phyloP scores from a whole-genome alignment of 257 asterid species.

The Scutellaria baicalensis region DNA sequence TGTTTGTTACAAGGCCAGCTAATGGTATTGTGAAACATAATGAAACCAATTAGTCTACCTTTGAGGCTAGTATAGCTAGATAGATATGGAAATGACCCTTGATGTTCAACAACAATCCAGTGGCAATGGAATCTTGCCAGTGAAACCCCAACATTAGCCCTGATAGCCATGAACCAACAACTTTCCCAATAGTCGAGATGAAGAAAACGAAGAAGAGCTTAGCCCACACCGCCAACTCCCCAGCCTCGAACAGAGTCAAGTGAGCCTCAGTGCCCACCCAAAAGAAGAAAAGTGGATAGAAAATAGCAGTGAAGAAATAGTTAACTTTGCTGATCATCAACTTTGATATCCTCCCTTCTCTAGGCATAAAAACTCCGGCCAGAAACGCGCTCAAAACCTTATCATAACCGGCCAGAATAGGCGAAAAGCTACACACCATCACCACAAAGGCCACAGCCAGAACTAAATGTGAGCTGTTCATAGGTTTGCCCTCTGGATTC shows the following conservation, averaged over 20 bases:
- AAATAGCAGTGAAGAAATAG: slow-evolving; percentile 55
- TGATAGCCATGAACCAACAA: slow-evolving; percentile 54
- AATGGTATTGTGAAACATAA: too few species aligned
- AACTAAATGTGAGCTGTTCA: slow-evolving; percentile 80
- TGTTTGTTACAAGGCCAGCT: too few species aligned
- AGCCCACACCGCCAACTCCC: slow-evolving; percentile 38
- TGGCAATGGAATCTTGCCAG: slow-evolving; percentile 82
- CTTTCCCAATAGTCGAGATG: slow-evolving; percentile 55
- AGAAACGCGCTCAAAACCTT: slow-evolving; percentile 71
- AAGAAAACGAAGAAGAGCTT: slow-evolving; percentile 27
- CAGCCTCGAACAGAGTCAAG: slow-evolving; percentile 27
- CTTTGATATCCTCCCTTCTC: slow-evolving; percentile 81
- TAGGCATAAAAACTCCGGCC: slow-evolving; percentile 87
- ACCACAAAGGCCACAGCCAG: slow-evolving; percentile 64
- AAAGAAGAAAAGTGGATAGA: slow-evolving; percentile 76
- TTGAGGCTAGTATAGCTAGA: slow-evolving; percentile 53
- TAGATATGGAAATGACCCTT: slow-evolving; percentile 89
- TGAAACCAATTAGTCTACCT: slow-evolving; percentile 28
- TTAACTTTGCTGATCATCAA: slow-evolving; percentile 69
- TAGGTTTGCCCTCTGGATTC: slow-evolving; percentile 86
- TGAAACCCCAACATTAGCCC: slow-evolving; percentile 74
- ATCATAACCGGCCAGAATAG: slow-evolving; percentile 32
- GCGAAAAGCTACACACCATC: slow-evolving; percentile 51
- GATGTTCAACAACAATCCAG: slow-evolving; percentile 68
- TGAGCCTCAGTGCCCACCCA: slow-evolving; percentile 75